Percentiles rank a stretch among this genome's conserved stretches.
Conservation (phyloP, 768 basidiomycete species). For the Pleurotus salmoneostramineus region DNA sequence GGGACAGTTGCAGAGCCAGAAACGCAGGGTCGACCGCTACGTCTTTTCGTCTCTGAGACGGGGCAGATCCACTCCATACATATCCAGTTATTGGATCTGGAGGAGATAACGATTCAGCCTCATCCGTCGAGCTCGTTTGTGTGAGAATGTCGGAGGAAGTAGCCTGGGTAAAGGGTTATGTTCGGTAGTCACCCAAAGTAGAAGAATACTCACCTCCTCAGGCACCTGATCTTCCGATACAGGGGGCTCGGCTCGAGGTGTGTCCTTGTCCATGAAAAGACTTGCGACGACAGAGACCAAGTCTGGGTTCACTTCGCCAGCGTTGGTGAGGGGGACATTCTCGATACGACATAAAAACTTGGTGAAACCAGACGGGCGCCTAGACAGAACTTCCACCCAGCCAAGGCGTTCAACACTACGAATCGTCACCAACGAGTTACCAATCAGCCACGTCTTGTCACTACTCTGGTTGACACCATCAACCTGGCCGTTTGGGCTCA, state of each 20-base stretch:
- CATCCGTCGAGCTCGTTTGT: constrained; percentile 18
- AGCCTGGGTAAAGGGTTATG: no score
- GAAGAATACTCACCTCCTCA: constrained; percentile 10
- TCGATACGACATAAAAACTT: constrained; percentile 82
- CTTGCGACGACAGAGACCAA: constrained; percentile 64
- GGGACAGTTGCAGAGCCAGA: constrained; percentile 81
- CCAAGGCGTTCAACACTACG: constrained; percentile 68
- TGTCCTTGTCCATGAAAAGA: constrained; percentile 66
- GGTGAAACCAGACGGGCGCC: constrained; percentile 87
- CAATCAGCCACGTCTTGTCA: constrained; percentile 84
- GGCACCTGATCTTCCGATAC: constrained; percentile 15
- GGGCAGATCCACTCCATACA: constrained; percentile 84
- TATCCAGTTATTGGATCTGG: constrained; percentile 82
- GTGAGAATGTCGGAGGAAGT: not conserved
- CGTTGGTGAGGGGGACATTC: constrained; percentile 81
- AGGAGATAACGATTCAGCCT: constrained; percentile 28
- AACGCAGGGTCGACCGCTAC: constrained; percentile 83
- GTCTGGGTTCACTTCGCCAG: constrained; percentile 85
- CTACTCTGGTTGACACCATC: constrained; percentile 34
- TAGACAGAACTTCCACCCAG: constrained; percentile 84
- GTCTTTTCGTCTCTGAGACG: constrained; percentile 85
- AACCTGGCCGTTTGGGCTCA: constrained; percentile 41
- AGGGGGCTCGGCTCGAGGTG: constrained; percentile 25
- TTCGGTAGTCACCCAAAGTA: no score
- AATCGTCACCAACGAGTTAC: constrained; percentile 82